Conservation (phyloP, 2,329 filamentous ascomycete species). For the Cryoendolithus antarcticus region DNA sequence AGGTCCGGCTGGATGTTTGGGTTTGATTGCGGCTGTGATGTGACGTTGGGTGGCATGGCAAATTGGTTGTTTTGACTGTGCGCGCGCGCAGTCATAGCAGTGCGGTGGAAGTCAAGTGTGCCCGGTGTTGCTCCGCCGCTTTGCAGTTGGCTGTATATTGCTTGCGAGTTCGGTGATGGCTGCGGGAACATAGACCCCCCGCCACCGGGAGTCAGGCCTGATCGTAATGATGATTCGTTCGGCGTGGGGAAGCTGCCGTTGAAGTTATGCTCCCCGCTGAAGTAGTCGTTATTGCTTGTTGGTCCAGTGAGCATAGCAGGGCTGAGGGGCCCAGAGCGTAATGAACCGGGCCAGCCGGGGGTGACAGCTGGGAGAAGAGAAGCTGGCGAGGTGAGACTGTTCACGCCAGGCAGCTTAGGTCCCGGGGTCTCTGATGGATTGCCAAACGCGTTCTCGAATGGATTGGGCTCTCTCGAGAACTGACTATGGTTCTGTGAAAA, state of each 20-base stretch:
- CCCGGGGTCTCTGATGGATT: conserved; percentile 64
- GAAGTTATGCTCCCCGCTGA: conserved; percentile 58
- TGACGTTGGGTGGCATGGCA: conserved; percentile 26
- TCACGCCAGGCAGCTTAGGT: conserved; percentile 74
- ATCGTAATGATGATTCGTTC: conserved; percentile 87
- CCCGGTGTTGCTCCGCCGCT: conserved; percentile 77
- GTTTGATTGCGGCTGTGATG: conserved; percentile 32
- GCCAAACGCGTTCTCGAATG: conserved; percentile 90
- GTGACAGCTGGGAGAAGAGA: conserved; percentile 63
- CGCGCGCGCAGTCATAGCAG: conserved; percentile 69
- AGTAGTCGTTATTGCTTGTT: conserved; percentile 63
- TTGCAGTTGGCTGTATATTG: conserved; percentile 65
- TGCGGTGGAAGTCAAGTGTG: conserved; percentile 88
- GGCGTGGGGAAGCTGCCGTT: conserved; percentile 63
- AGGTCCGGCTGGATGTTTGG: conserved; percentile 27
- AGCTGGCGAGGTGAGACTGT: conserved; percentile 80
- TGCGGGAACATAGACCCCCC: conserved; percentile 96
- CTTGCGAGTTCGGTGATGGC: conserved; percentile 75
- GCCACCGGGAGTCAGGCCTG: conserved; percentile 84
- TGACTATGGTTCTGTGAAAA: conserved; percentile 33
- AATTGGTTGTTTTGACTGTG: conserved; percentile 31
- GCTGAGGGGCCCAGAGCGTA: conserved; percentile 85
- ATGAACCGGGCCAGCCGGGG: conserved; percentile 71
- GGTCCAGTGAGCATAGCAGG: conserved; percentile 93
- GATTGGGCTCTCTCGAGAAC: conserved; percentile 77